Evolutionary conservation across 129 eudicot species (phyloP).

Genomic region (Escallonia herrerae): DNA sequence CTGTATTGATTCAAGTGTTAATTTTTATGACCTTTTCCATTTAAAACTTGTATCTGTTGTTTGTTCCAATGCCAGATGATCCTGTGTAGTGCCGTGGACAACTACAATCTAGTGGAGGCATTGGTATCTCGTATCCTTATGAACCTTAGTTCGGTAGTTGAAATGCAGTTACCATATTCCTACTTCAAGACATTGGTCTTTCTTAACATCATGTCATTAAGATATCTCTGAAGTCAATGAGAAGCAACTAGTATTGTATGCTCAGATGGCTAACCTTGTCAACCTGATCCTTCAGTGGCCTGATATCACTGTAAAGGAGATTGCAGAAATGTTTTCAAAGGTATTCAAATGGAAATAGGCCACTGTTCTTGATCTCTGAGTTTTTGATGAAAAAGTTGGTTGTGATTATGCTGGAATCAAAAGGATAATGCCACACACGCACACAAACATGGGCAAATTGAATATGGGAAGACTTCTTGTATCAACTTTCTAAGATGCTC

Average conservation of each 20-base stretch:
- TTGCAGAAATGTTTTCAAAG: conserved; percentile 87
- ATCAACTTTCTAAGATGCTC: no score
- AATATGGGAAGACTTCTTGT: no score
- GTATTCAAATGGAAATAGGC: conserved; percentile 28
- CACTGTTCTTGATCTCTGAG: background rate
- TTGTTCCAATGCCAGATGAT: conserved; percentile 41
- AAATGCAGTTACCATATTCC: background rate
- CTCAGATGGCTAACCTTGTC: conserved; percentile 98
- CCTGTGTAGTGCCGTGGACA: conserved; percentile 58
- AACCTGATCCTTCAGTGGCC: conserved; percentile 75
- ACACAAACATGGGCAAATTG: no score
- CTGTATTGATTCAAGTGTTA: background rate
- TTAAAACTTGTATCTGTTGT: background rate
- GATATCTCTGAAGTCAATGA: conserved; percentile 77
- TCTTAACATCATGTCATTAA: conserved; percentile 32
- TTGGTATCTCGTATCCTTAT: conserved; percentile 93
- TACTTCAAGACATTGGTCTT: conserved; percentile 7
- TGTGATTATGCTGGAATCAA: background rate
- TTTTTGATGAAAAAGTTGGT: conserved; percentile 3
- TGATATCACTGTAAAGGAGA: conserved; percentile 62
- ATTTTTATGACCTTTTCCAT: conserved; percentile 1
- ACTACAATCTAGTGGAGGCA: conserved; percentile 66
- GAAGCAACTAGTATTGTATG: conserved; percentile 67
- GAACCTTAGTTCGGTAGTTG: conserved; percentile 5
- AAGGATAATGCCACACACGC: no score